These are phyloP conservation scores for Aspergillus sojae DNA, from an alignment of 2,329 filamentous ascomycete species.

Conservation along the genomic window DNA sequence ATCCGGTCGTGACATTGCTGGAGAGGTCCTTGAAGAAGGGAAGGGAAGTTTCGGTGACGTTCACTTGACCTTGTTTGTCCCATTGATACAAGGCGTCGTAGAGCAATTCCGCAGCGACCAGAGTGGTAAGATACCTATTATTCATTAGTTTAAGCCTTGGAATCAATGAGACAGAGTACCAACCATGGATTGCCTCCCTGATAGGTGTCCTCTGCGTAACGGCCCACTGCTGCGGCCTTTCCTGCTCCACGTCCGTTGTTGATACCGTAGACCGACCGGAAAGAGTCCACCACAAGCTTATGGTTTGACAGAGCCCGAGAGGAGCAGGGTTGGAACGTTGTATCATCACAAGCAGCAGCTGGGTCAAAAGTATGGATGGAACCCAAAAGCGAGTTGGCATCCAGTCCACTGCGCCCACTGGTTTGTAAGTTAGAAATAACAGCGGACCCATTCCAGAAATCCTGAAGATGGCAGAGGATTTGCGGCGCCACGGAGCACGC, in stretches of 20 bases:
- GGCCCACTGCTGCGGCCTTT: slow-evolving; percentile 50
- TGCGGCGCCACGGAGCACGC: slow-evolving; percentile 67
- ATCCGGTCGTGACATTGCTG: slow-evolving; percentile 61
- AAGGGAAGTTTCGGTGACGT: slow-evolving; percentile 64
- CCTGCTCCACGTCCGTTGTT: slow-evolving; percentile 28
- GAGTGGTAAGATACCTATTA: slow-evolving; percentile 48
- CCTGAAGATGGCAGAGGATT: slow-evolving; percentile 71
- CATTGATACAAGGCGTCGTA: slow-evolving; percentile 74
- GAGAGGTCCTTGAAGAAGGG: slow-evolving; percentile 71
- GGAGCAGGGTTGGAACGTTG: slow-evolving; percentile 76
- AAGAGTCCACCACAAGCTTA: slow-evolving; percentile 73
- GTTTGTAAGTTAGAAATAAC: slow-evolving; percentile 65
- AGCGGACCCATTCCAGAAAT: slow-evolving; percentile 68
- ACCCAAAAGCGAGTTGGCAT: slow-evolving; percentile 66
- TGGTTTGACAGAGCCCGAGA: slow-evolving; percentile 69
- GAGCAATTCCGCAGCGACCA: slow-evolving; percentile 75
- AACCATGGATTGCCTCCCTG: slow-evolving; percentile 78
- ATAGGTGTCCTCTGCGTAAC: slow-evolving; percentile 71
- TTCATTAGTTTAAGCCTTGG: neutral
- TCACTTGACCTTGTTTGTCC: slow-evolving; percentile 63
- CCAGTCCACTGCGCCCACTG: slow-evolving; percentile 66
- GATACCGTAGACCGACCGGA: slow-evolving; percentile 68
- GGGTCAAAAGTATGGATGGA: slow-evolving; percentile 43
- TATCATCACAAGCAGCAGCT: slow-evolving; percentile 28
- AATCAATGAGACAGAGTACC: slow-evolving; percentile 46